phyloP scores from a whole-genome alignment of 2,329 filamentous ascomycete genomes.

The Neonectria faginata region DNA sequence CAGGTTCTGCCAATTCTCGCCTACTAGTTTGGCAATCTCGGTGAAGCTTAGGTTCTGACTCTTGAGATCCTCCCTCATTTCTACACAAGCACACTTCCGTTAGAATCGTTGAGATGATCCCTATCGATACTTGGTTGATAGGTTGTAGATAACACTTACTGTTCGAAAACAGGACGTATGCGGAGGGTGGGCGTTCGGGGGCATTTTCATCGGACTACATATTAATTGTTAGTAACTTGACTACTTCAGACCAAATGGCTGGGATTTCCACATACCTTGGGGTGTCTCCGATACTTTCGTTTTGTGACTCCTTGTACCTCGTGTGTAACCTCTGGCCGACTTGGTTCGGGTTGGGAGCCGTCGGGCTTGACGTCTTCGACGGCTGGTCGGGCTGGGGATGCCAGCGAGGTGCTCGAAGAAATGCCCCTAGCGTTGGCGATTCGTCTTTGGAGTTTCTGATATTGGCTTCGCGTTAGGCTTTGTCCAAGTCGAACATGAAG shows the following conservation, averaged over 20 bases:
- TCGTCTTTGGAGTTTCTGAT: slow-evolving; percentile 82
- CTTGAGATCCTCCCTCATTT: slow-evolving; percentile 82
- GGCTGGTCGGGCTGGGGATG: slow-evolving; percentile 61
- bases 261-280: slow-evolving; percentile 67
- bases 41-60: slow-evolving; percentile 83
- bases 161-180: slow-evolving; percentile 88
- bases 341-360: slow-evolving; percentile 61
- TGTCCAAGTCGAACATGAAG: slow-evolving; percentile 32
- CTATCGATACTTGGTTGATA: not conserved
- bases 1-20: slow-evolving; percentile 83
- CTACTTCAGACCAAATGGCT: slow-evolving; percentile 1
- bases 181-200: slow-evolving; percentile 82
- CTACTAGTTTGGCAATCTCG: slow-evolving; percentile 84
- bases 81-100: slow-evolving; percentile 51
- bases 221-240: not conserved
- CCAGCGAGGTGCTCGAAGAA: slow-evolving; percentile 64
- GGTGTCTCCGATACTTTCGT: slow-evolving; percentile 81
- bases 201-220: slow-evolving; percentile 79
- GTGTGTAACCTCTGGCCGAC: slow-evolving; percentile 60
- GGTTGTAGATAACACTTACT: slow-evolving; percentile 63
- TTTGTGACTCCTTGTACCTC: slow-evolving; percentile 65
- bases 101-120: slow-evolving; percentile 10
- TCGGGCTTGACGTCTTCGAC: slow-evolving; percentile 68
- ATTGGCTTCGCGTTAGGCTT: slow-evolving; percentile 20
- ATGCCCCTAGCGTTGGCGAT: slow-evolving; percentile 80